Percentiles rank a stretch among this genome's conserved stretches.
These are phyloP conservation scores for Pulchroboletus neoregius DNA, from an alignment of 1,284 basidiomycete species.

Conservation along the genomic window DNA sequence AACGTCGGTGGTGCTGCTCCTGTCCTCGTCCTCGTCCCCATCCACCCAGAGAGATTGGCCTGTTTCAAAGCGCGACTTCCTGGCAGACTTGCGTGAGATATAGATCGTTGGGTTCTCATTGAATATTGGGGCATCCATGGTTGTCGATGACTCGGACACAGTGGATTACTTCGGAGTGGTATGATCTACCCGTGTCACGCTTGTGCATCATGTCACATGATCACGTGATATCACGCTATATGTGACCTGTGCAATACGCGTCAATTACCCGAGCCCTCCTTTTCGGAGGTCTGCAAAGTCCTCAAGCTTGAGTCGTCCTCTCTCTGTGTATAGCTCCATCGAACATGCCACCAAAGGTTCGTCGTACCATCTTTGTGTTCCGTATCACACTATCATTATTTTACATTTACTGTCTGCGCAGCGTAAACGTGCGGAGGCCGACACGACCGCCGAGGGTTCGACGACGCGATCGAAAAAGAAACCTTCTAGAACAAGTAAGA, in stretches of 20 bases:
- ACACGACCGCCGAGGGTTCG: slow-evolving; percentile 23
- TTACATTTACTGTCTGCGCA: slow-evolving; percentile 16
- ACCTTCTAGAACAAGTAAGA: slow-evolving; percentile 38
- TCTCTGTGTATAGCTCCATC: not conserved
- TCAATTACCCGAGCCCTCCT: slow-evolving; percentile 17
- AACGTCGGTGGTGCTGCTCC: slow-evolving; percentile 27
- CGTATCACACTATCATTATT: not conserved
- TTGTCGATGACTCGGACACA: not conserved
- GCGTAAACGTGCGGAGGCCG: slow-evolving; percentile 41
- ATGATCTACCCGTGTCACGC: slow-evolving; percentile 15
- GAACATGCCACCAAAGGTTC: slow-evolving; percentile 42
- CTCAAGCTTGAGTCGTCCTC: not conserved
- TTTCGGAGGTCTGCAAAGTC: slow-evolving; percentile 6
- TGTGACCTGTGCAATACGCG: slow-evolving; percentile 23
- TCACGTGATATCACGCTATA: slow-evolving; percentile 20
- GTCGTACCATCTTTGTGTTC: slow-evolving; percentile 8
- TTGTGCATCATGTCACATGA: slow-evolving; percentile 16
- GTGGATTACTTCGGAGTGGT: not conserved
- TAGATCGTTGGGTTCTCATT: slow-evolving; percentile 65
- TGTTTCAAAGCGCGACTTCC: slow-evolving; percentile 34
- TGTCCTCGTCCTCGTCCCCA: slow-evolving; percentile 37
- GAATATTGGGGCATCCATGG: slow-evolving; percentile 52
- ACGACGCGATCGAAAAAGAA: slow-evolving; percentile 47
- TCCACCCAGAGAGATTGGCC: slow-evolving; percentile 51
- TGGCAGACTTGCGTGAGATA: slow-evolving; percentile 39